Evolutionary conservation across 345 rosid species (phyloP).

Genomic region (Streptanthus diversifolius): DNA sequence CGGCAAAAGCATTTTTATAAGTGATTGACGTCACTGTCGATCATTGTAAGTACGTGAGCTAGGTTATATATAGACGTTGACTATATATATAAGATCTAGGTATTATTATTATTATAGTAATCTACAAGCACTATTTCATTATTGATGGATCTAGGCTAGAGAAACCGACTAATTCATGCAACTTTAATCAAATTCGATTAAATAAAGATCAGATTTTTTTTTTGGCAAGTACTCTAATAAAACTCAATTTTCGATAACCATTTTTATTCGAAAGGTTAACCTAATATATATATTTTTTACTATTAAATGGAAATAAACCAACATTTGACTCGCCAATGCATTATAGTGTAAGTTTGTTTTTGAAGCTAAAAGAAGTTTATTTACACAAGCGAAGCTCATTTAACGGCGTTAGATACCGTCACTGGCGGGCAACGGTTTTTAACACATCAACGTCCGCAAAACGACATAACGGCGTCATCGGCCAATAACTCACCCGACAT

Average conservation of each 20-base stretch:
- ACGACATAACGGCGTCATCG: slow-evolving; percentile 31
- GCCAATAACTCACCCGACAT: slow-evolving; percentile 23
- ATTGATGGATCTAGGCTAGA: not conserved
- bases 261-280: not conserved
- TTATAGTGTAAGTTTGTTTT: not conserved
- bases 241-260: not conserved
- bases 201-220: not conserved
- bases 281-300: not conserved
- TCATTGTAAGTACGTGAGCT: slow-evolving; percentile 19
- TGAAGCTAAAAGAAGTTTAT: not conserved
- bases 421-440: slow-evolving; percentile 10
- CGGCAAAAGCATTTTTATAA: slow-evolving; percentile 5
- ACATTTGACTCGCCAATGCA: not conserved
- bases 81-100: slow-evolving; percentile 16
- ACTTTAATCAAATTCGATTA: not conserved
- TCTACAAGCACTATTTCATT: not conserved
- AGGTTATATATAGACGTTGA: slow-evolving; percentile 19
- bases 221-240: not conserved
- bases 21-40: slow-evolving; percentile 16
- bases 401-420: slow-evolving; percentile 26
- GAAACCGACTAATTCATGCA: not conserved
- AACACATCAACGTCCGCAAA: slow-evolving; percentile 15
- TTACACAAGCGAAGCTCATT: not conserved
- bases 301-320: not conserved
- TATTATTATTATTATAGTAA: not conserved